Conservation (phyloP, 2,329 filamentous ascomycete genomes). For the Lasiodiplodia hormozganensis region DNA sequence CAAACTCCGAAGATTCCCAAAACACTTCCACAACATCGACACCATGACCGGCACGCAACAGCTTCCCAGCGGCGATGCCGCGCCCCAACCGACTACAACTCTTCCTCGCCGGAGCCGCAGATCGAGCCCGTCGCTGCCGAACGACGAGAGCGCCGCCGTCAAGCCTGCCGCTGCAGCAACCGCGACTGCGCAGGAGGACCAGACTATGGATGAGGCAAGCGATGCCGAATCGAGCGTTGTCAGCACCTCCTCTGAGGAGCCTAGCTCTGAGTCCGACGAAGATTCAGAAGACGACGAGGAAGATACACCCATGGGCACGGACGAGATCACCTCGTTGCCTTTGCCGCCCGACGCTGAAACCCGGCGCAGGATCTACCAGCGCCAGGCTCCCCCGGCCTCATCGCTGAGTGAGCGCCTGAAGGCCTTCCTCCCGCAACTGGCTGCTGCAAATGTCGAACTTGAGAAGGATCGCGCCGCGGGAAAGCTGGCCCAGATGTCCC, state of each 20-base stretch:
- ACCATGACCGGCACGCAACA: constrained; percentile 17
- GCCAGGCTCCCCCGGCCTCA: background rate
- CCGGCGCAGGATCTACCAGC: constrained; percentile 26
- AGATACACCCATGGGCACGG: constrained; percentile 27
- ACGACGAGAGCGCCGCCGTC: background rate
- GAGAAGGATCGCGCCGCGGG: constrained; percentile 49
- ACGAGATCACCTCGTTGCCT: constrained; percentile 17
- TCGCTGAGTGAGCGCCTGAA: constrained; percentile 42
- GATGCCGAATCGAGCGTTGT: constrained; percentile 11
- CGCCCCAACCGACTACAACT: background rate
- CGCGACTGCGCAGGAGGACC: constrained; percentile 1
- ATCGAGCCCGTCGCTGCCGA: constrained; percentile 5
- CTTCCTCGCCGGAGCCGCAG: constrained; percentile 17
- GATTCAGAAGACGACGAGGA: constrained; percentile 37
- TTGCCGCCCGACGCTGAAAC: constrained; percentile 9
- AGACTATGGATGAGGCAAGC: constrained; percentile 6
- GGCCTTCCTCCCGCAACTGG: constrained; percentile 51
- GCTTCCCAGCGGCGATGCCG: background rate
- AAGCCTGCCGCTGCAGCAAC: background rate
- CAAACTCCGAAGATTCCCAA: background rate
- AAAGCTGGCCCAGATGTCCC: constrained; percentile 44
- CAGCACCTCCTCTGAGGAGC: constrained; percentile 45
- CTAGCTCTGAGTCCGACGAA: constrained; percentile 41
- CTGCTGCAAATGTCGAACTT: constrained; percentile 52
- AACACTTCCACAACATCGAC: background rate